Evolutionary conservation across 1,284 basidiomycete genomes (phyloP), one percentile per base, ranked within the genome.

Genomic region (Farysia itapuensis): DNA sequence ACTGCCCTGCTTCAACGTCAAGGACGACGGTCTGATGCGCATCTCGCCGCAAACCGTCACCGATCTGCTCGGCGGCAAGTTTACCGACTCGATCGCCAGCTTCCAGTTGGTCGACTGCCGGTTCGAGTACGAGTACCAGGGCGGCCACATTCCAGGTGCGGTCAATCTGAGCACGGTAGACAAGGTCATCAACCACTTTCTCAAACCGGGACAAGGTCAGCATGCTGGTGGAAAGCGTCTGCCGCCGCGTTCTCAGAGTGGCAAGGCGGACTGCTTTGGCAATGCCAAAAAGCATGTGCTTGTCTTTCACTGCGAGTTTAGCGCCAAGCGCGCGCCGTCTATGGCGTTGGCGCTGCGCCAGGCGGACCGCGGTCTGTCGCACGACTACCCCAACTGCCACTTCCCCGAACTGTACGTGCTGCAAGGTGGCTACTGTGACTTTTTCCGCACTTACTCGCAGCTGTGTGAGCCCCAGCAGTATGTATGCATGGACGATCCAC

Each of bases 231-330:
- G 36, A 28, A 49, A 35, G 33, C 42, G 23, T 26, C 41, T 68
- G 46, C 70, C 60, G 50, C 67, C 23, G 50, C 75, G 39, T 72
- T 78, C 87, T 43, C 83, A 87, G 46, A 94, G 90, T 74, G 72
- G 90, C 18, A 86, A 90, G 58, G 49, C 75, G 0, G 74, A 76
- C 16, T 72, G 73, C 14, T 66, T 79, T 2, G 75, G 79, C 79
- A 43, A 85, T 80, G 52, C 40, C 14, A 64, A 57, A 77, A 95
- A 89, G 82, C 90, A 83, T 4, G 81, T 98, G 15, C 79, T 98
- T 36, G 83, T 99, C 47, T 97, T 99, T 81, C 94, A 99, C 78
- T 98, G 94, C 82, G 94, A 99, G 79, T 97, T 96, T 75, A 93
- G 89, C 71, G 86, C 84, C 29, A 95, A 95, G 79, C 84, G 94